phyloP scores from a whole-genome alignment of 2,329 filamentous ascomycete species.

The Stachybotrys chlorohalonatus region DNA sequence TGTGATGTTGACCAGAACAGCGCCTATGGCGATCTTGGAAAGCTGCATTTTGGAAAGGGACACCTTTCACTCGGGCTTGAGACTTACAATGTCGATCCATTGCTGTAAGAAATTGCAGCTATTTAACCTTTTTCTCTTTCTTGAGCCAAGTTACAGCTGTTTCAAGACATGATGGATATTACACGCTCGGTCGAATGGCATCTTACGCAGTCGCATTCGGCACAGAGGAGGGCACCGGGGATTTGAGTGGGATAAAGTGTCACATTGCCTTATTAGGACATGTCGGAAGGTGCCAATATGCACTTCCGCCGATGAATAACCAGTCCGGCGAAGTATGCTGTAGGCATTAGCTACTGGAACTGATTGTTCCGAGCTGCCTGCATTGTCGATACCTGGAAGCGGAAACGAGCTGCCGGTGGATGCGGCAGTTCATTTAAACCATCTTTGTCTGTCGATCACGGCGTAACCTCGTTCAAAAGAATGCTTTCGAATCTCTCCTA shows the following conservation, averaged over 20 bases:
- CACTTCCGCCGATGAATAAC: not conserved
- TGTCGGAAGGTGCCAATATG: not conserved
- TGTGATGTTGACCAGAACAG: not conserved
- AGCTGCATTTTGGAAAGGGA: not conserved
- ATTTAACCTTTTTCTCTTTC: not conserved
- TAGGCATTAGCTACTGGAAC: not conserved
- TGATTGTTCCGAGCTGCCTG: no score
- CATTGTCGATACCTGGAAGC: no score
- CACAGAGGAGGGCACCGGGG: no score
- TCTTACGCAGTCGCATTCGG: not conserved
- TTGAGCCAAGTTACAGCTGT: no score
- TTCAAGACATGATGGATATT: not conserved
- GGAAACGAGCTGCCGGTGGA: no score
- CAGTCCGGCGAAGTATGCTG: not conserved
- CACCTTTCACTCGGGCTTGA: not conserved
- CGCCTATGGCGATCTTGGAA: not conserved
- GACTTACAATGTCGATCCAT: not conserved
- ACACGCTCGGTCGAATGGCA: not conserved
- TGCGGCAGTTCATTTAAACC: no score
- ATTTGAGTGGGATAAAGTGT: not conserved
- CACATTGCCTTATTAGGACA: not conserved
- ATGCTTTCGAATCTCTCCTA: no score
- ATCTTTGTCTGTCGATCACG: no score
- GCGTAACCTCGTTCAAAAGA: no score
- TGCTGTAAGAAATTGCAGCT: not conserved